Base-by-base conservation (phyloP, 139 green algal genomes). In the Chlorella sorokiniana region DNA sequence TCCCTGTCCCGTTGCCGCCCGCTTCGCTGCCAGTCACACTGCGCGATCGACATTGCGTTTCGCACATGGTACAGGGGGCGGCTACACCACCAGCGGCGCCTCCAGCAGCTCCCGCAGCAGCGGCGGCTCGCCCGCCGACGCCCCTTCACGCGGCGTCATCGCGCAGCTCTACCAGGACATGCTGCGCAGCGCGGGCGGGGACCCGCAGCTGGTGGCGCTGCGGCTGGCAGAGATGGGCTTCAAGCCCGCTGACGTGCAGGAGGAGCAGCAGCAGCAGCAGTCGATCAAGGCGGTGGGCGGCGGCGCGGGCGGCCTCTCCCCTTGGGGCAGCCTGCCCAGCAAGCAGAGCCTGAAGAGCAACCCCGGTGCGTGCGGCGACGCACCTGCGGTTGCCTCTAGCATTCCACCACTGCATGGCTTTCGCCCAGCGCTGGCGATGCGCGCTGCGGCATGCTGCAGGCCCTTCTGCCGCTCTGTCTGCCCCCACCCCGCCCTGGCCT, bases 201-300 rank as follows among this genome's bases (percentile, higher is more conserved):
- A 91, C 37, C 42, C 75, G 29, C 8, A 38, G 9, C 64, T 88
- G 52, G 87, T 86, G 6, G 42, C 44, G 16, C 42, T 76, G 25
- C 89, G 87, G 85, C 77, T 91, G 71, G 48, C 25, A 16, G 62
- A 85, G 42, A 87, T 91, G 78, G 85, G 87, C 16, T 76, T 44
- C 72, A 65, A 69, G 52, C 18, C 72, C 18, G 71, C 1, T 25
- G 31, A n/a, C 71, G 4, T 23, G 31, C 18, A 3, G 22, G 54
- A 51, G n/a, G 59, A 61, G 48, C 52, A 37, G 40, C 25, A 37
- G 45, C 33, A 59, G 29, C 22, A 69, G 54, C 52, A 78, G 71
- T 31, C 25, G 44, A 79, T 79, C 51, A 79, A 79, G 54, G 73
- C 73, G 1, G 73, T 79, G 44, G n/a, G 70, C 29, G 45, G 70